Base-by-base conservation (phyloP, 345 rosid genomes). In the Heritiera littoralis region DNA sequence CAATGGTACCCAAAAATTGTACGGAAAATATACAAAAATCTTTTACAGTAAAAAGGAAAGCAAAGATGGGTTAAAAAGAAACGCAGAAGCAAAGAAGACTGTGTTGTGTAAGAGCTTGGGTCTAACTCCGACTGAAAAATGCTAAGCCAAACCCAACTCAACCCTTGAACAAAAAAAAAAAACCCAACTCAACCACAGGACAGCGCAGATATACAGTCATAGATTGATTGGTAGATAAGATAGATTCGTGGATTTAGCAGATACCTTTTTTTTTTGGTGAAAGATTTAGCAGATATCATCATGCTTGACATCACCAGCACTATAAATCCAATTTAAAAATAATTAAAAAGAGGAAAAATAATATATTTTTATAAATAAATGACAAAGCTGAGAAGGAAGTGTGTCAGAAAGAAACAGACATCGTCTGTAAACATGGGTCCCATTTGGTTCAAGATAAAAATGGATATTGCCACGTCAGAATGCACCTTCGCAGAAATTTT, bases 131-230 rank as follows among this genome's bases (percentile, higher is more conserved):
- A 88, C 86, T 45, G 67, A 32, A 84, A 82, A 80, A 49, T 51
- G 83, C 82, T 49, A 11, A 49, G 54, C 15, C 49, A 84, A 81
- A 80, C 88, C 89, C 87, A 88, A 86, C 93, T 86, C 80, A 79
- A 74, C 79, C 70, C n/a, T n/a, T n/a, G n/a, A n/a, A n/a, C n/a
- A n/a, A n/a, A n/a, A n/a, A n/a, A n/a, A n/a, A n/a, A n/a, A 84
- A 81, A 80, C 88, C 89, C 87, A 88, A 86, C 93, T 86, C 80
- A 79, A 74, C 79, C 70, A 30, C 69, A 54, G 74, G 77, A 66
- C 38, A 23, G 0, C 28, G 4, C 54, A 12, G 18, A 51, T 84
- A 83, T 86, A 83, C 20, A 76, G 55, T 51, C 13, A 63, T 63
- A 80, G 86, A 88, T 83, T 74, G 86, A 84, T 35, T 35, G 38